A percentile compares a stretch with the other conserved stretches of the same genome.
phyloP scores from a whole-genome alignment of 1,284 basidiomycete species.

The Pseudozyma sp. region DNA sequence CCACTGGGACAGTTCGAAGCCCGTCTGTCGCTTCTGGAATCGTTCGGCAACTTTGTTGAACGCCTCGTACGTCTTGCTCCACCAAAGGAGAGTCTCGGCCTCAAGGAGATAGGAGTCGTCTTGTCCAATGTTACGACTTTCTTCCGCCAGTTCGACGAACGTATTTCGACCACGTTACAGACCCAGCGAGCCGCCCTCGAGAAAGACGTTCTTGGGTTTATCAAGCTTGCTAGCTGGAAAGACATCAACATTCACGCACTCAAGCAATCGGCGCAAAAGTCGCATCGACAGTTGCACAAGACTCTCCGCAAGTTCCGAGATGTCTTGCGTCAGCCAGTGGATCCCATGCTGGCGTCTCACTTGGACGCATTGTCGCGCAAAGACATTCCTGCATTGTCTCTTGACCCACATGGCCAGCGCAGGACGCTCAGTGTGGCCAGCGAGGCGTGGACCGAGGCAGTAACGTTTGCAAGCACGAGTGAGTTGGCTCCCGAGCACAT shows the following conservation, averaged over 20 bases:
- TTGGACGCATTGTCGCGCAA: conserved; percentile 40
- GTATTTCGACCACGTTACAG: conserved; percentile 74
- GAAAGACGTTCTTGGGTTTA: conserved; percentile 83
- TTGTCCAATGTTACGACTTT: conserved; percentile 78
- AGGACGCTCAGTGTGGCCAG: conserved; percentile 6
- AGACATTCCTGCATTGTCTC: conserved; percentile 42
- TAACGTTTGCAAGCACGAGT: conserved; percentile 17
- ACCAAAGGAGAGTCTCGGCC: conserved; percentile 35
- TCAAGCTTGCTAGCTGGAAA: conserved; percentile 98
- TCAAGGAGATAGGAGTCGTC: conserved; percentile 71
- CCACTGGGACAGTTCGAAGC: conserved; percentile 84
- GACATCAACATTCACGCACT: conserved; percentile 96
- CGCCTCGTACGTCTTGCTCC: conserved; percentile 43
- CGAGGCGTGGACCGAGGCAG: conserved; percentile 27
- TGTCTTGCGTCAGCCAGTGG: conserved; percentile 80
- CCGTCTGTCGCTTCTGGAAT: conserved; percentile 79
- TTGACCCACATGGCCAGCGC: conserved; percentile 17
- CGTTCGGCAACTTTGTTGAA: conserved; percentile 73
- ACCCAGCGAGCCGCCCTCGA: conserved; percentile 78
- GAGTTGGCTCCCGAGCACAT: conserved; percentile 41
- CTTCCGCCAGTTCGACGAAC: conserved; percentile 76
- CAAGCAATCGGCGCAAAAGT: conserved; percentile 88
- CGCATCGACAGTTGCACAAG: conserved; percentile 92
- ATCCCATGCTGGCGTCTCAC: conserved; percentile 59
- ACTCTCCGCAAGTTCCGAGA: conserved; percentile 92